A percentile compares a stretch with the other conserved stretches of the same genome.
Evolutionary conservation across 2,329 filamentous ascomycete species (phyloP).

Genomic region (Fusarium avenaceum): DNA sequence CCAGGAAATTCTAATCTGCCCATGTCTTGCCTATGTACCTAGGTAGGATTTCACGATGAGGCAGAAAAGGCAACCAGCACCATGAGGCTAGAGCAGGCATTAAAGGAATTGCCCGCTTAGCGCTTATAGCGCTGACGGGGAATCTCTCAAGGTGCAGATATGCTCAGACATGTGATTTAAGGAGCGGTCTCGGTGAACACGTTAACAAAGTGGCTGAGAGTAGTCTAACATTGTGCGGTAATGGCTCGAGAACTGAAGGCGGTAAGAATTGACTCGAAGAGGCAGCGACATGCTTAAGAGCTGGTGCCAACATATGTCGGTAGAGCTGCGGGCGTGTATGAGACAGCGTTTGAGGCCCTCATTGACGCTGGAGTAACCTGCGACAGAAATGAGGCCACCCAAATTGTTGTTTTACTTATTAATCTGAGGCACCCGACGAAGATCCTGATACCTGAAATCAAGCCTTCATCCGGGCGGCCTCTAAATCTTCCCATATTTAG

Average conservation of each 20-base stretch:
- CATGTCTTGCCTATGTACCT: neutral
- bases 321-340: neutral
- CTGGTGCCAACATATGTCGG: neutral
- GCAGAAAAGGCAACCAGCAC: conserved; percentile 9
- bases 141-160: conserved; percentile 1
- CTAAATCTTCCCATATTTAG: too few species aligned
- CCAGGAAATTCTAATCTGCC: neutral
- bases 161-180: neutral
- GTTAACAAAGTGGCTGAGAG: conserved; percentile 6
- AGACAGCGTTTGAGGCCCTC: neutral
- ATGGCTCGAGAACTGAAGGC: neutral
- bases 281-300: neutral
- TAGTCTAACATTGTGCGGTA: neutral
- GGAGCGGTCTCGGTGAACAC: neutral
- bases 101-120: neutral
- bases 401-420: neutral
- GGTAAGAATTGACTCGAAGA: neutral
- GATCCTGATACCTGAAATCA: neutral
- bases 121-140: neutral
- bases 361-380: neutral
- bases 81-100: neutral
- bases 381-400: neutral
- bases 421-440: neutral
- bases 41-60: neutral
- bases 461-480: too few species aligned